A percentile compares a stretch with the other conserved stretches of the same genome.
Evolutionary conservation across 2,329 filamentous ascomycete genomes (phyloP).

Genomic region (Xylaria sp.): DNA sequence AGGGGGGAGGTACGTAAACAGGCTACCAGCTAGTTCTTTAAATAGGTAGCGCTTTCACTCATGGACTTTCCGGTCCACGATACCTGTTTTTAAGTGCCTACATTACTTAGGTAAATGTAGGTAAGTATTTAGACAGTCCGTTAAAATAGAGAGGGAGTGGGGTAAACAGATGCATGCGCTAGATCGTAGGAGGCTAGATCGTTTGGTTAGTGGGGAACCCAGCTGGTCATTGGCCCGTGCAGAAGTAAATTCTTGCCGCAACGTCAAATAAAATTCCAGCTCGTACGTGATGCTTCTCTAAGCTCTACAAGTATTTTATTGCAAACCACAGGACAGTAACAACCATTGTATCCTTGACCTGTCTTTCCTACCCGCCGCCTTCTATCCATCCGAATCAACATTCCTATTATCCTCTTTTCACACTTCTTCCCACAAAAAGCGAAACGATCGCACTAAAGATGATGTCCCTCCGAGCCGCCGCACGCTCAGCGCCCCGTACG

Average conservation of each 20-base stretch:
- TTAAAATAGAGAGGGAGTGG: not conserved
- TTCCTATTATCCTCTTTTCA: constrained; percentile 5
- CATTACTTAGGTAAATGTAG: no score
- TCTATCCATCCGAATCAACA: not conserved
- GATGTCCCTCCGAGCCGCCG: constrained; percentile 74
- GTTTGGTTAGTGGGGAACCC: not conserved
- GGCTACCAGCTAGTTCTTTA: not conserved
- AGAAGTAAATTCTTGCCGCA: constrained; percentile 37
- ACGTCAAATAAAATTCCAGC: constrained; percentile 40
- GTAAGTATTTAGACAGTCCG: no score
- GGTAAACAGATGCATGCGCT: not conserved
- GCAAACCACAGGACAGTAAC: not conserved
- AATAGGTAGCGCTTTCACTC: not conserved
- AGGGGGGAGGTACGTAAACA: not conserved
- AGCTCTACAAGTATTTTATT: not conserved
- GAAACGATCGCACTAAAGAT: constrained; percentile 64
- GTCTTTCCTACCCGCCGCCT: not conserved
- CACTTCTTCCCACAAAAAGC: not conserved
- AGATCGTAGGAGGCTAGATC: not conserved
- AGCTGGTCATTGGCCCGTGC: constrained; percentile 37
- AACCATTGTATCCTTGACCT: not conserved
- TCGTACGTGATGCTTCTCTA: constrained; percentile 17
- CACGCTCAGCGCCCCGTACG: constrained; percentile 74
- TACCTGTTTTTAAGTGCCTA: not conserved
- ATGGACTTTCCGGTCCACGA: no score